A percentile compares a stretch with the other conserved stretches of the same genome.
Evolutionary conservation across 2,329 filamentous ascomycete genomes (phyloP).

Genomic region (Sporothrix luriei): DNA sequence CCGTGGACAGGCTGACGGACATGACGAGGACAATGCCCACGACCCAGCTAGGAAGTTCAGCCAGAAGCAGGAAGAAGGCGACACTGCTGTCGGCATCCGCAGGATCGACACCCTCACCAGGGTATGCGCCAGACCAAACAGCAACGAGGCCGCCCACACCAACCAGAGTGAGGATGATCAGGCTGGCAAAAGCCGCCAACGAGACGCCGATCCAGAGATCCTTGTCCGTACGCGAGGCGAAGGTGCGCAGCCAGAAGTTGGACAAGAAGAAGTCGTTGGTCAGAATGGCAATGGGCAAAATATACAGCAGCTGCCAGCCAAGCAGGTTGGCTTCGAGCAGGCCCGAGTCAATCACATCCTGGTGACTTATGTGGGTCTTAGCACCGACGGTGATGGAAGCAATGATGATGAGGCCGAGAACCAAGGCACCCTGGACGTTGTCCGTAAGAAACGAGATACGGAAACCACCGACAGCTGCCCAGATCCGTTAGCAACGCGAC

Average conservation of each 20-base stretch:
- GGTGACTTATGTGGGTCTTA: constrained; percentile 70
- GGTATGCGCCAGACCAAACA: constrained; percentile 74
- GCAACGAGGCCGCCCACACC: constrained; percentile 74
- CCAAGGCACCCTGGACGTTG: constrained; percentile 78
- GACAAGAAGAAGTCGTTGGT: constrained; percentile 88
- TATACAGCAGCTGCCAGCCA: constrained; percentile 85
- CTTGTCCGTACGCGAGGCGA: constrained; percentile 75
- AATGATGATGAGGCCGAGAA: constrained; percentile 72
- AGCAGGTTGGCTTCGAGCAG: constrained; percentile 69
- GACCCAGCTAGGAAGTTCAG: constrained; percentile 75
- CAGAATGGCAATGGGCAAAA: constrained; percentile 75
- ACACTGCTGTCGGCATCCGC: constrained; percentile 60
- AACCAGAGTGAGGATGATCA: constrained; percentile 72
- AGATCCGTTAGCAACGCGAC: neutral
- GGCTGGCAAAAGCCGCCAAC: constrained; percentile 66
- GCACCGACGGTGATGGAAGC: constrained; percentile 77
- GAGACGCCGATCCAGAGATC: constrained; percentile 74
- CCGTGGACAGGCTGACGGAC: constrained; percentile 74
- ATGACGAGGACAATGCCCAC: constrained; percentile 80
- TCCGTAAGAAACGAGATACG: constrained; percentile 83
- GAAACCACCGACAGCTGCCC: constrained; percentile 74
- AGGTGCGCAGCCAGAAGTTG: constrained; percentile 81
- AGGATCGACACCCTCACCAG: constrained; percentile 54
- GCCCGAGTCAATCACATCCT: constrained; percentile 68
- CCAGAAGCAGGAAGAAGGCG: constrained; percentile 74